Conservation (phyloP, 768 basidiomycete species). For the Suillus plorans region DNA sequence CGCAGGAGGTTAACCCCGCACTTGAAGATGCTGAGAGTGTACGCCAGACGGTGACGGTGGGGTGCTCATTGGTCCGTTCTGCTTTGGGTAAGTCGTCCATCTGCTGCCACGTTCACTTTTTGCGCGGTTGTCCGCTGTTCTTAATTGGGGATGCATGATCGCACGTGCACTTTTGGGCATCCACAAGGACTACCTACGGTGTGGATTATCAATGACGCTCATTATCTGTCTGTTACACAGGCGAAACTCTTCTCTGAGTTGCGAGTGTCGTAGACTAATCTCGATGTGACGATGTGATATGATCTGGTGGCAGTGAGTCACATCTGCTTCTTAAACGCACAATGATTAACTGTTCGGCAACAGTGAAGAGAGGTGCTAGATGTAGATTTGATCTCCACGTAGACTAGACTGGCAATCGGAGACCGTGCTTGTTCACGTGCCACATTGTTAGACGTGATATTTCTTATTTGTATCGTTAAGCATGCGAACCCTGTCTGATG, state of each 20-base stretch:
- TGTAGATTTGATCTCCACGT: no score
- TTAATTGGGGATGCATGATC: neutral
- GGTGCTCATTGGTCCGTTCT: slow-evolving; percentile 79
- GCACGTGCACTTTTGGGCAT: neutral
- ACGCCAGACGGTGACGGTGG: slow-evolving; percentile 85
- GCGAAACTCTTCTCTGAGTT: neutral
- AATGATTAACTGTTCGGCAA: neutral
- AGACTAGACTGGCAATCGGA: neutral
- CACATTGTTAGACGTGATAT: neutral
- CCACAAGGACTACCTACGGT: neutral
- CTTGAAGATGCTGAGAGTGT: slow-evolving; percentile 74
- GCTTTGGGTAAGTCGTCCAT: slow-evolving; percentile 65
- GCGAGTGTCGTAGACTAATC: neutral
- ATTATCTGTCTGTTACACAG: neutral
- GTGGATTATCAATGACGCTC: neutral
- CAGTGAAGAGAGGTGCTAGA: neutral
- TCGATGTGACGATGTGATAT: neutral
- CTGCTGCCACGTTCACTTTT: neutral
- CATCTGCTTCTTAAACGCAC: neutral
- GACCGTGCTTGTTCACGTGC: neutral
- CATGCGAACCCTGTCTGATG: neutral
- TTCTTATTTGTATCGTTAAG: neutral
- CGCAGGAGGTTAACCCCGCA: slow-evolving; percentile 93
- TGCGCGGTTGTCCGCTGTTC: neutral
- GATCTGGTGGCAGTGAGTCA: neutral